Evolutionary conservation across 768 basidiomycete genomes (phyloP), one percentile per base, ranked within the genome.

Genomic region (Auricularia sp.): DNA sequence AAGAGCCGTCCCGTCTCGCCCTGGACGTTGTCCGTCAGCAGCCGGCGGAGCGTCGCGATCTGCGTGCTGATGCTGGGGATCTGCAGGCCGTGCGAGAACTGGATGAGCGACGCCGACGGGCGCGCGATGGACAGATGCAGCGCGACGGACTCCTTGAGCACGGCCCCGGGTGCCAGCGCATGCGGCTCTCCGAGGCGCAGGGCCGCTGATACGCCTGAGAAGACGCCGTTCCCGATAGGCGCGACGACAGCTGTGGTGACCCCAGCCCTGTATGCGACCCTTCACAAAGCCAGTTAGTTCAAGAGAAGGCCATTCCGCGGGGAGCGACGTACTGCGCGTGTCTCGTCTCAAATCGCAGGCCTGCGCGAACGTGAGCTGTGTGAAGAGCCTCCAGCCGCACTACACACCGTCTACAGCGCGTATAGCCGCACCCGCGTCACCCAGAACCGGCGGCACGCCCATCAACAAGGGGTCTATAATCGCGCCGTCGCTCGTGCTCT

Each of bases 51-150:
- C 3, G 84, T 78, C 14, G 87, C 87, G 66, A 96, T 86, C 68
- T 93, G 85, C n/a, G 87, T 88, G 74, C 92, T 92, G 36, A 92
- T 79, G 66, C 90, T 88, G 0, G 80, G 62, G 66, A 96, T 86
- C 68, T 92, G 85, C 16, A 86, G 88, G 73, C 92, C 92, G 35
- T 91, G 79, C 65, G 90, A 88, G 0, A 79, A 60, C 56, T 64
- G 68, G 66, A 14, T 72, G 72, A 14, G 70, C 72, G 66, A 68
- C 75, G 33, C 71, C 73, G 63, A 84, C 68, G 1, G 76, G 65
- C 16, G 39, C 23, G 16, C 67, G 51, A 80, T 64, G 3, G 67
- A 64, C 47, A 89, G 77, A 68, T 93, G 91, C 4, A 94, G 72
- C 0, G 90, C 87, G 3, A 80, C 82, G 18, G 81, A 78, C 11